phyloP scores from a whole-genome alignment of 352 stramenopile genomes.

The Globisporangium rhizosaccharum region DNA sequence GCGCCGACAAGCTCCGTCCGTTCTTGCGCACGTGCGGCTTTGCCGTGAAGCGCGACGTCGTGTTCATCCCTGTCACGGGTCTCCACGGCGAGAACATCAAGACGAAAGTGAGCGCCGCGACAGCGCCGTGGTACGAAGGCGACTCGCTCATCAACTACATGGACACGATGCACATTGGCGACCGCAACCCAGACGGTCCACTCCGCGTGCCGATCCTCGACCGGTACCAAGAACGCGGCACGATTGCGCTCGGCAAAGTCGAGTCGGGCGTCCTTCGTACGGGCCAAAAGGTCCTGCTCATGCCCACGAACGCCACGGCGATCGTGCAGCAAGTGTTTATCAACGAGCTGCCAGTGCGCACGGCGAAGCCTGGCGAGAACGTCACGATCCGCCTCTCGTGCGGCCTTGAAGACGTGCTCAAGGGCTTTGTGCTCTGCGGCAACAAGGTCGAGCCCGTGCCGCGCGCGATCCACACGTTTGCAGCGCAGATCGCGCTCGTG shows the following conservation, averaged over 20 bases:
- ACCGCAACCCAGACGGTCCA: constrained; percentile 86
- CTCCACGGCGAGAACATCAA: constrained; percentile 97
- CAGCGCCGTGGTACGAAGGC: constrained; percentile 92
- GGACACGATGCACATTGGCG: constrained; percentile 90
- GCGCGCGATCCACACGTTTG: constrained; percentile 76
- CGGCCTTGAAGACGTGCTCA: constrained; percentile 76
- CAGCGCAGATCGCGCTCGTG: constrained; percentile 93
- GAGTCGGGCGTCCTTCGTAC: constrained; percentile 92
- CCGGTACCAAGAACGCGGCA: constrained; percentile 95
- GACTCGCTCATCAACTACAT: constrained; percentile 93
- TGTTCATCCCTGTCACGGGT: constrained; percentile 97
- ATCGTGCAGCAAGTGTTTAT: constrained; percentile 84
- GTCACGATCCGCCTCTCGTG: constrained; percentile 94
- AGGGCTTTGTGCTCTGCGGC: constrained; percentile 93
- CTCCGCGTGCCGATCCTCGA: constrained; percentile 97
- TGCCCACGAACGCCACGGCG: constrained; percentile 85
- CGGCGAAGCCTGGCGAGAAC: constrained; percentile 97
- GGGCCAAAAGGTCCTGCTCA: constrained; percentile 93
- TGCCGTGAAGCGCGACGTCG: constrained; percentile 97
- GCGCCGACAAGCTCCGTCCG: constrained; percentile 93
- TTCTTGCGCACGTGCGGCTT: constrained; percentile 94
- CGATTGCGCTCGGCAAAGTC: constrained; percentile 97
- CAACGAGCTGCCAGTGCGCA: constrained; percentile 92
- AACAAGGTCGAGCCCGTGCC: constrained; percentile 38
- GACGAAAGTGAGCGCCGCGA: constrained; percentile 61